These are phyloP conservation scores for Yarrowia deformans DNA, from an alignment of 805 yeast species.

Conservation along the genomic window DNA sequence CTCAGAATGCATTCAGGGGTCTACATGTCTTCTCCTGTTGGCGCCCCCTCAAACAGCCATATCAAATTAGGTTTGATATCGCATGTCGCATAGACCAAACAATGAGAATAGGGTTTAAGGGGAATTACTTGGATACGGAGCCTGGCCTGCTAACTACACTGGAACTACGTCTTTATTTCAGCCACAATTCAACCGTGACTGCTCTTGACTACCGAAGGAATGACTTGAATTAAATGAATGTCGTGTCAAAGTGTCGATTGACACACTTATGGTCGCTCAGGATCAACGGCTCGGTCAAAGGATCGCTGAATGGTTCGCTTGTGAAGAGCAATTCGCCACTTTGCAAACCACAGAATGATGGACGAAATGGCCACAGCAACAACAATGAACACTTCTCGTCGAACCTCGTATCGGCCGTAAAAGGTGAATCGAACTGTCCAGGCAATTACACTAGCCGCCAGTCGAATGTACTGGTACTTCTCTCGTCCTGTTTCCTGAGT, in stretches of 20 bases:
- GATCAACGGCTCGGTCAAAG: slow-evolving; percentile 5
- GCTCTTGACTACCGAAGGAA: neutral
- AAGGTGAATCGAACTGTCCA: slow-evolving; percentile 1
- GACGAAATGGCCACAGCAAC: neutral
- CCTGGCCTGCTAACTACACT: neutral
- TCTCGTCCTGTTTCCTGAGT: neutral
- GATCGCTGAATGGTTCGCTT: slow-evolving; percentile 4
- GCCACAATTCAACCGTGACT: too few species aligned
- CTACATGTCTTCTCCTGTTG: too few species aligned
- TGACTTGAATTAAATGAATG: neutral
- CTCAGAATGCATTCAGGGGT: too few species aligned
- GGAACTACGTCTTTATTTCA: too few species aligned
- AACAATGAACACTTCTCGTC: neutral
- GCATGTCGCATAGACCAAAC: neutral
- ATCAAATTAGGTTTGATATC: neutral
- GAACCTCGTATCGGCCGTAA: neutral
- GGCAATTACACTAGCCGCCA: neutral
- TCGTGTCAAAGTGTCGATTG: too few species aligned
- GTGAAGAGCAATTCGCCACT: neutral
- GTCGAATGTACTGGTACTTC: slow-evolving; percentile 6
- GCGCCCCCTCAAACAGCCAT: too few species aligned
- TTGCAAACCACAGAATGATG: slow-evolving; percentile 5
- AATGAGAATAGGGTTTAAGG: neutral
- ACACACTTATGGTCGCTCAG: neutral
- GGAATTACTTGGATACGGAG: neutral